Conservation (phyloP, 2,329 filamentous ascomycete genomes). For the Fusarium transvaalense region DNA sequence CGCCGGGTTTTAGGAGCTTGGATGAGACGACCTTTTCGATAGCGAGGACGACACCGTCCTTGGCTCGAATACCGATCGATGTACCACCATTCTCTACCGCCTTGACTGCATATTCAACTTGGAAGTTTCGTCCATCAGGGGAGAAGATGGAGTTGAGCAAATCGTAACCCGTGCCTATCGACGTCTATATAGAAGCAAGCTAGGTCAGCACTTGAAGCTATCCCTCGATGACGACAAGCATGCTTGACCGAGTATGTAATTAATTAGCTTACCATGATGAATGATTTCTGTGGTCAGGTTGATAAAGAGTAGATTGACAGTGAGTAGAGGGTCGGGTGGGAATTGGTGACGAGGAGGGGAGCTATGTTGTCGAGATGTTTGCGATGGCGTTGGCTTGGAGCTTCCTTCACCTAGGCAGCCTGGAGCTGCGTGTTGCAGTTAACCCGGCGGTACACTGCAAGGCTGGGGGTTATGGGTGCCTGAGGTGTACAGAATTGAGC, state of each 20-base stretch:
- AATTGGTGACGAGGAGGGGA: slow-evolving; percentile 36
- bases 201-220: slow-evolving; percentile 47
- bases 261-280: slow-evolving; percentile 52
- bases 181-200: slow-evolving; percentile 74
- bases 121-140: slow-evolving; percentile 98
- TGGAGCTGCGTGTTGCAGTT: slow-evolving; percentile 57
- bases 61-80: slow-evolving; percentile 94
- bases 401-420: slow-evolving; percentile 58
- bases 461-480: slow-evolving; percentile 49
- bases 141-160: slow-evolving; percentile 99
- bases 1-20: slow-evolving; percentile 93
- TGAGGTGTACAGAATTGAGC: slow-evolving; percentile 45
- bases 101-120: slow-evolving; percentile 99
- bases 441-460: slow-evolving; percentile 36
- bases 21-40: slow-evolving; percentile 97
- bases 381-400: slow-evolving; percentile 50
- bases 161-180: slow-evolving; percentile 99
- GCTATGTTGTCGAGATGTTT: slow-evolving; percentile 36
- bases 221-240: slow-evolving; percentile 43
- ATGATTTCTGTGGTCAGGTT: slow-evolving; percentile 38
- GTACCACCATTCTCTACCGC: slow-evolving; percentile 98
- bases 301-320: slow-evolving; percentile 4
- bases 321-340: slow-evolving; percentile 14
- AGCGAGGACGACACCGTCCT: slow-evolving; percentile 95
- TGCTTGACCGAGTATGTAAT: slow-evolving; percentile 16